Evolutionary conservation across 2,329 filamentous ascomycete species (phyloP).

Genomic region (Cytospora piceicola): DNA sequence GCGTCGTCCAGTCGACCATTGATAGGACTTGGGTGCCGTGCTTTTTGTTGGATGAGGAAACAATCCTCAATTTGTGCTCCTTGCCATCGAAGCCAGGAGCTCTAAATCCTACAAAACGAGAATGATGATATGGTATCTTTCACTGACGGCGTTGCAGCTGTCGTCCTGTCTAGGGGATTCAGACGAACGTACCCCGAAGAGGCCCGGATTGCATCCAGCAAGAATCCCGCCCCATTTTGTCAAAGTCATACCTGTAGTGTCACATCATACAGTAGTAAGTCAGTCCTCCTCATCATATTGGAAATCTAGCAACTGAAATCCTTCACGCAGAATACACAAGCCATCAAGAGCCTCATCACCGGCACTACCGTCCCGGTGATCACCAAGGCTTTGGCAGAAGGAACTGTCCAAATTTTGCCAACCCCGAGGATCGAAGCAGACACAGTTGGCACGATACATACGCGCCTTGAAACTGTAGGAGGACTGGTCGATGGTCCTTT

Average conservation of each 20-base stretch:
- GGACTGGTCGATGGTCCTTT: conserved; percentile 35
- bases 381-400: conserved; percentile 39
- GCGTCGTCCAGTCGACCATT: not conserved
- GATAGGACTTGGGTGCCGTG: not conserved
- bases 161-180: conserved; percentile 12
- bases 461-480: conserved; percentile 37
- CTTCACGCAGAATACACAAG: conserved; percentile 7
- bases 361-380: conserved; percentile 37
- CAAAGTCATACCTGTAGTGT: conserved; percentile 1
- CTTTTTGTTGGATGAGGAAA: not conserved
- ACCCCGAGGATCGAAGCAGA: conserved; percentile 36
- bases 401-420: conserved; percentile 42
- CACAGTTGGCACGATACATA: conserved; percentile 41
- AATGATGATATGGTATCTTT: conserved; percentile 25
- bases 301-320: conserved; percentile 1
- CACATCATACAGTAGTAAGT: conserved; percentile 15
- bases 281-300: not conserved
- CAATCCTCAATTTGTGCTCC: conserved; percentile 2
- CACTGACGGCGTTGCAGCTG: conserved; percentile 29
- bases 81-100: conserved; percentile 11
- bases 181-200: not conserved
- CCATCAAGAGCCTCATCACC: conserved; percentile 10
- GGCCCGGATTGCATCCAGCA: not conserved
- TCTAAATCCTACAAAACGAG: not conserved
- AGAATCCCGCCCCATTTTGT: not conserved